Percentiles rank a stretch among this genome's conserved stretches.
phyloP scores from a whole-genome alignment of 2,329 filamentous ascomycete species.

The Trichoderma arundinaceum region DNA sequence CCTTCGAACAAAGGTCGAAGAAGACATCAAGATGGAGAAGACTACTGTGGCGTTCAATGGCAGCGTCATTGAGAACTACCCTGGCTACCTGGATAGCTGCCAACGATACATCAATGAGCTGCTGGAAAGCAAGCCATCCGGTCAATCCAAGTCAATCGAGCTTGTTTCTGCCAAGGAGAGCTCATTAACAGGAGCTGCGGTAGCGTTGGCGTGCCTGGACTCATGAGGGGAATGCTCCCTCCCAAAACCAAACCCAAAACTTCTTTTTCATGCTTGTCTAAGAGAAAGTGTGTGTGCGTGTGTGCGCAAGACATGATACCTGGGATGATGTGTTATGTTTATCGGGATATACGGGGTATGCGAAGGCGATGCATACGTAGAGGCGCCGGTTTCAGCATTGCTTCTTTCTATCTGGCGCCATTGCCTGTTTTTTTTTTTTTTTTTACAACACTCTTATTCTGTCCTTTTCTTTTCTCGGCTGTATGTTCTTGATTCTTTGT shows the following conservation, averaged over 20 bases:
- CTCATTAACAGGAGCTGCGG: constrained; percentile 75
- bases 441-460: not conserved
- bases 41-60: constrained; percentile 79
- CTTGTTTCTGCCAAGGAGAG: constrained; percentile 75
- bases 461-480: constrained; percentile 15
- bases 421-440: constrained; percentile 2
- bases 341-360: constrained; percentile 31
- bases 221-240: constrained; percentile 25
- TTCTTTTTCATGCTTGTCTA: constrained; percentile 9
- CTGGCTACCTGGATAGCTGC: constrained; percentile 65
- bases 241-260: not conserved
- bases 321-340: constrained; percentile 30
- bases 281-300: constrained; percentile 5
- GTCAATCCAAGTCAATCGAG: constrained; percentile 55
- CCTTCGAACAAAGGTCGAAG: constrained; percentile 54
- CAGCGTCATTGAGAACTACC: constrained; percentile 80
- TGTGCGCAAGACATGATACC: constrained; percentile 27
- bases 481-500: constrained; percentile 25
- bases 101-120: constrained; percentile 69
- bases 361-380: constrained; percentile 34
- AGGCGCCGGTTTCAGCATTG: constrained; percentile 33
- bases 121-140: constrained; percentile 47
- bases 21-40: constrained; percentile 53
- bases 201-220: constrained; percentile 62
- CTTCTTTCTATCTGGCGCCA: constrained; percentile 26